Conservation (phyloP, 371 early-diverging fungal genomes). For the Syncephalastrum contaminatum region DNA sequence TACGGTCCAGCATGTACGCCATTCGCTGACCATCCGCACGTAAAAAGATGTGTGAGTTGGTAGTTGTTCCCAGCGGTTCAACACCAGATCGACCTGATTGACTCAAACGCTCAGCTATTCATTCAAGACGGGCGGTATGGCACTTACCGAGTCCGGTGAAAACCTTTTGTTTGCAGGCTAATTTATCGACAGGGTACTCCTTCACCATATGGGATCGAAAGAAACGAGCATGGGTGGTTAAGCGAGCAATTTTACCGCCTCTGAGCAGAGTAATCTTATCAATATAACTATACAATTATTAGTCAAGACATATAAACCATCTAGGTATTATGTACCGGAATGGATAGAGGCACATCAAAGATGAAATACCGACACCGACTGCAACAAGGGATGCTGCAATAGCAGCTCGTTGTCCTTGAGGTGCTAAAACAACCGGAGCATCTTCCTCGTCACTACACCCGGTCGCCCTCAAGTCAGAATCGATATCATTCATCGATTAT, state of each 20-base stretch:
- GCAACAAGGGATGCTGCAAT: constrained; percentile 41
- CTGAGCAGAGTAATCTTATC: constrained; percentile 38
- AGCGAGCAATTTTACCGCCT: constrained; percentile 26
- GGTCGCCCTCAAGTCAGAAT: neutral
- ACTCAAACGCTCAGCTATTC: neutral
- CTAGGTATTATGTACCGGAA: constrained; percentile 35
- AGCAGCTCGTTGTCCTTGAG: constrained; percentile 35
- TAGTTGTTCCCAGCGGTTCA: constrained; percentile 36
- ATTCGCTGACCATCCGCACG: constrained; percentile 41
- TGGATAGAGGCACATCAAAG: constrained; percentile 52
- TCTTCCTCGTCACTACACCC: constrained; percentile 30
- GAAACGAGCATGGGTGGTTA: constrained; percentile 42
- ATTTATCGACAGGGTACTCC: constrained; percentile 38
- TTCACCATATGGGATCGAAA: constrained; percentile 33
- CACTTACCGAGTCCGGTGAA: constrained; percentile 42
- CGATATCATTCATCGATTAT: neutral
- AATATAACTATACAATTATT: constrained; percentile 31
- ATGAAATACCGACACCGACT: constrained; percentile 42
- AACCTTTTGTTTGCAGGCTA: constrained; percentile 43
- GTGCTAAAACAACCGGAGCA: constrained; percentile 40
- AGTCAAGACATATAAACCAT: neutral
- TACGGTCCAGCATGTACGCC: constrained; percentile 50
- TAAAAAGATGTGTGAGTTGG: constrained; percentile 40
- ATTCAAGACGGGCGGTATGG: neutral
- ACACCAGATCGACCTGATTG: constrained; percentile 22